Evolutionary conservation across 306 rosid genomes (phyloP), one percentile per base, ranked within the genome.

Genomic region (Boehmeria nivea): DNA sequence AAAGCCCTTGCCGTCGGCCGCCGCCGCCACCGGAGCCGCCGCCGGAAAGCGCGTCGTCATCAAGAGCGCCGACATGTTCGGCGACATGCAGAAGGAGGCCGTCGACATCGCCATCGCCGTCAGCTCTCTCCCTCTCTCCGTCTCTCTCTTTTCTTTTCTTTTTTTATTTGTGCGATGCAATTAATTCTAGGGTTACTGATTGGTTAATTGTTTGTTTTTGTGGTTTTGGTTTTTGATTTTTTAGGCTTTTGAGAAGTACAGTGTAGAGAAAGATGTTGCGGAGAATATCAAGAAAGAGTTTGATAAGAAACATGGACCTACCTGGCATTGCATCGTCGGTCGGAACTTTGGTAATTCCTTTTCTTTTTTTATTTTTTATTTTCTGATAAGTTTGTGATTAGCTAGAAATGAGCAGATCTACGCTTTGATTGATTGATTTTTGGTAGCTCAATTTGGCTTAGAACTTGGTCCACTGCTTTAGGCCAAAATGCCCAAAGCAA

Each of bases 281-380:
- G 97, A 89, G 79, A 61, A 39, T 20, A 89, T 89, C 61, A 89
- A 89, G 94, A 89, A 89, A 73, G 95, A 86, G 75, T 89, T 89
- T 55, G 97, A 89, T 65, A 77, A 67, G 74, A 82, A 77, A 60
- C 94, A 89, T 43, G 95, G 95, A 15, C 87, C 97, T 27, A 89
- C 97, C 33, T 89, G 97, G 97, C 97, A 89, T 78, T 86, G 95
- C 76, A 89, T 89, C 65, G 97, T 89, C 21, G 97, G 97, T 51
- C 87, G 97, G 43, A 89, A 89, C 77, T 89, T 89, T 23, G 97
- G 97, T 89, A 83, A 63, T 22, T 13, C 45, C 15, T 20, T 42
- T 55, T 73, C 27, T n/a, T 34, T 54, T 18, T 54, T 57, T 56
- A 18, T 26, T 65, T 60, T 47, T 37, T 12, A 11, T 10, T 54